Percentiles rank a stretch among this genome's conserved stretches.
Conservation (phyloP, 768 basidiomycete genomes). For the Leucocoprinus birnbaumii region DNA sequence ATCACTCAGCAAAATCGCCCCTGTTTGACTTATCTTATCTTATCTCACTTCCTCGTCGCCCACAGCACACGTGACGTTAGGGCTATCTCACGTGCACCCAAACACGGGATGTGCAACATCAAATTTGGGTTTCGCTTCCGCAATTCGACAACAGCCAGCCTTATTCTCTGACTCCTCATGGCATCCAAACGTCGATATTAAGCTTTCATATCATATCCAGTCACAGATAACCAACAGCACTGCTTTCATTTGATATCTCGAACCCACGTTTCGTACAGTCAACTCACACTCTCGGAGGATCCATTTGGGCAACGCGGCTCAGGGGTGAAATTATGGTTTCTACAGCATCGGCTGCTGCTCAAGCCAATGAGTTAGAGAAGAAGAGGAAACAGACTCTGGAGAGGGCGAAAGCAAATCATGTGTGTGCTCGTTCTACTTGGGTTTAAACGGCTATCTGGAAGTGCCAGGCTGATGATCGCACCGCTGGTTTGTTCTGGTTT, state of each 20-base stretch:
- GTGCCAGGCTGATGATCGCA: no score
- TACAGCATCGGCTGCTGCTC: slow-evolving; percentile 24
- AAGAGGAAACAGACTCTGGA: slow-evolving; percentile 51
- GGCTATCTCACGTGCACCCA: background rate
- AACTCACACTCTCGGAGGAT: background rate
- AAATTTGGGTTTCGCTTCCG: slow-evolving; percentile 5
- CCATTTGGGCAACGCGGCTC: no score
- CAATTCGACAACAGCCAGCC: background rate
- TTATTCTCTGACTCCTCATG: slow-evolving; percentile 5
- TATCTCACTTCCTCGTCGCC: background rate
- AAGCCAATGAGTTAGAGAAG: slow-evolving; percentile 35
- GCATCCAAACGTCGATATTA: slow-evolving; percentile 6
- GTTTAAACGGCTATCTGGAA: no score
- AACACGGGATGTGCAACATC: slow-evolving; percentile 9
- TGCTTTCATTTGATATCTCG: no score
- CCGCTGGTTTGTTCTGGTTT: slow-evolving; percentile 7
- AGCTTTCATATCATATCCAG: no score
- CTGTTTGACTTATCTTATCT: no score
- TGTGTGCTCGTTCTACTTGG: no score
- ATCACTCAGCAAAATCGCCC: background rate
- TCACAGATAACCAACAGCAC: slow-evolving; percentile 2
- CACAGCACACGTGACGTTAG: background rate
- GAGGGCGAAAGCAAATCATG: slow-evolving; percentile 55
- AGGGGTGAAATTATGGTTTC: slow-evolving; percentile 27
- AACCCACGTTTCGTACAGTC: background rate